phyloP scores from a whole-genome alignment of 2,329 filamentous ascomycete genomes.

The Harringtonia lauricola region DNA sequence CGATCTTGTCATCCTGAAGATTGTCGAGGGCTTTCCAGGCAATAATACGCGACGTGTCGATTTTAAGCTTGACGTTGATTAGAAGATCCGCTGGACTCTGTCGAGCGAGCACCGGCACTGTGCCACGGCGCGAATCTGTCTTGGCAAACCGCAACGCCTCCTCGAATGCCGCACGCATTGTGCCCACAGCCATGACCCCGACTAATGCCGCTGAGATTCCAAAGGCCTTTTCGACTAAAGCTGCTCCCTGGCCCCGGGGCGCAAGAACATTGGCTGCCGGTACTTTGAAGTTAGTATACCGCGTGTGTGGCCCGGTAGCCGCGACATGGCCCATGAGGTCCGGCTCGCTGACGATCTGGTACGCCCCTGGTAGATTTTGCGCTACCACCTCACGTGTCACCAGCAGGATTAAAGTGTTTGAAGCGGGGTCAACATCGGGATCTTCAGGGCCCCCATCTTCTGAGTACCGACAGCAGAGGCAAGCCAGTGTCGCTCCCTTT shows the following conservation, averaged over 20 bases:
- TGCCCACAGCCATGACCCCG: conserved; percentile 36
- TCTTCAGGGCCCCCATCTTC: too few relatives aligned
- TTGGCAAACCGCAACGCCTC: conserved; percentile 35
- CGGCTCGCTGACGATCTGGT: conserved; percentile 30
- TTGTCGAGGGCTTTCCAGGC: conserved; percentile 17
- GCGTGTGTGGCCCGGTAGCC: conserved; percentile 32
- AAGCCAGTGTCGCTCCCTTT: conserved; percentile 37
- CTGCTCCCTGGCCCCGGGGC: conserved; percentile 25
- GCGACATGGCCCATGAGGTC: conserved; percentile 33
- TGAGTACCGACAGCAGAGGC: conserved; percentile 34
- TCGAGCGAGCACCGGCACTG: conserved; percentile 27
- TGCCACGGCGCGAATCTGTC: conserved; percentile 28
- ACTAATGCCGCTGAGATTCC: conserved; percentile 31
- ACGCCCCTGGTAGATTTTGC: conserved; percentile 17
- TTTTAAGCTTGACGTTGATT: conserved; percentile 10
- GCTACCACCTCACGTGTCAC: too few relatives aligned
- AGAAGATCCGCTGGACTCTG: conserved; percentile 27
- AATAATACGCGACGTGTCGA: conserved; percentile 9
- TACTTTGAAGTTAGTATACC: conserved; percentile 31
- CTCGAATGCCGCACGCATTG: conserved; percentile 39
- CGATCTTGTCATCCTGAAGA: not conserved
- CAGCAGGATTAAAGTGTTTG: conserved; percentile 13
- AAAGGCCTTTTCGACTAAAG: conserved; percentile 28
- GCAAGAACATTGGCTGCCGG: conserved; percentile 31
- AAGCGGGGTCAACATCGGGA: conserved; percentile 13